Base-by-base conservation (phyloP, 1,284 basidiomycete species). In the Moesziomyces aphidis region DNA sequence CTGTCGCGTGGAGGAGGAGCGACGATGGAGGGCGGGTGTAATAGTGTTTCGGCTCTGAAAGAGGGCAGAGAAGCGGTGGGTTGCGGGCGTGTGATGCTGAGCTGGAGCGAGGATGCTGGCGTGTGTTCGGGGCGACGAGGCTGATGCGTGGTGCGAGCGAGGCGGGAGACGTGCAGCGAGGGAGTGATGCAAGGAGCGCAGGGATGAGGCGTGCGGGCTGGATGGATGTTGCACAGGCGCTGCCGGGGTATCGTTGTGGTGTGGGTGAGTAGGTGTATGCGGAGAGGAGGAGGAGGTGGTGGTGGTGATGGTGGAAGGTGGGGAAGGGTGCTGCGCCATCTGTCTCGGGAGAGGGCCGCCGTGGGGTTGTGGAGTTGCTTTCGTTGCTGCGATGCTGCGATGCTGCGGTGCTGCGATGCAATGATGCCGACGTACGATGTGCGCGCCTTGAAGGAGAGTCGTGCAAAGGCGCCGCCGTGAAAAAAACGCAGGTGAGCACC, bases 1-100 rank as follows among this genome's bases (percentile, higher is more conserved):
- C 13, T 77, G 56, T 44, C 74, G 72, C 49, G 45, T 65, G 9
- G 67, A 65, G 22, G 71, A 65, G 6, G 15, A 61, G 24, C 34
- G 44, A n/a, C 58, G 58, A 34, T 54, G 50, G 19, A 68, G 15
- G 17, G 31, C 13, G 31, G 31, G 31, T 34, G 31, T 3, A 2
- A 42, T 15, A 42, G 39, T 34, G 23, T 24, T 60, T 15, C 57
- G 56, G 46, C 53, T 49, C 11, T 52, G 53, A 9, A 70, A 70
- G 22, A 70, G 43, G 23, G 34, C 21, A n/a, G 67, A 56, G 26
- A 70, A 26, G 9, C 61, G 56, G 23, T 55, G 23, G 19, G 28
- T 34, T 1, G 66, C 55, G 10, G 61, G 55, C 15, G 42, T 34
- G 31, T 26, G 59, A 31, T 5, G 31, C 31, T 31, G 31, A 34